A percentile compares a stretch with the other conserved stretches of the same genome.
Evolutionary conservation across 2,329 filamentous ascomycete genomes (phyloP).

Genomic region (Cadophora sp.): DNA sequence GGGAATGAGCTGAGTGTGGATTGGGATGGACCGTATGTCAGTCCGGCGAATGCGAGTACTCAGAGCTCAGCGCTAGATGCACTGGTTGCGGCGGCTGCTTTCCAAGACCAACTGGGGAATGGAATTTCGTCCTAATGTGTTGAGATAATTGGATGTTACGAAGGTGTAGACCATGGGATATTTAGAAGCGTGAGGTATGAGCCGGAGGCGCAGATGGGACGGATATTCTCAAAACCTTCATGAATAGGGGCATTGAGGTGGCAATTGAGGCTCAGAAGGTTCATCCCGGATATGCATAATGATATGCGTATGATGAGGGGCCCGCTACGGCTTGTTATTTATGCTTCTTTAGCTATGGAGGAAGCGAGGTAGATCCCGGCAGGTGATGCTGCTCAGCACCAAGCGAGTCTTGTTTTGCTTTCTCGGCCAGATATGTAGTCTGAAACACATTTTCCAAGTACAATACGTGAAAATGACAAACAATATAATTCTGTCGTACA

Average conservation of each 20-base stretch:
- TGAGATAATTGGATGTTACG: not conserved
- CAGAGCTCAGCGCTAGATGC: constrained; percentile 73
- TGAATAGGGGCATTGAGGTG: not conserved
- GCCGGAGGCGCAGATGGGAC: not conserved
- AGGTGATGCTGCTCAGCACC: not conserved
- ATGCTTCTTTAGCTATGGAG: not conserved
- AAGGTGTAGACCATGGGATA: no score
- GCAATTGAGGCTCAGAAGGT: no score
- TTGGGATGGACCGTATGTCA: constrained; percentile 67
- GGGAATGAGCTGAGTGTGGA: constrained; percentile 60
- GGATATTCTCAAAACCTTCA: not conserved
- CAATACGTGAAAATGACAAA: no score
- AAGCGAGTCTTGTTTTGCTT: no score
- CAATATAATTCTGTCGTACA: no score
- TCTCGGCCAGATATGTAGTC: no score
- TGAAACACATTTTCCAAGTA: no score
- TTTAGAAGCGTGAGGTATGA: no score
- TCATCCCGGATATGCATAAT: constrained; percentile 6
- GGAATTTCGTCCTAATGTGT: constrained; percentile 17
- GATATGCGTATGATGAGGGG: not conserved
- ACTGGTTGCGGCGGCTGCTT: constrained; percentile 62
- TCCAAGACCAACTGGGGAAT: constrained; percentile 24
- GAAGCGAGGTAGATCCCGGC: constrained; percentile 3
- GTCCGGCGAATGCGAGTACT: constrained; percentile 58
- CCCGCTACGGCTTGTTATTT: not conserved